These are phyloP conservation scores for Escovopsis sp. DNA, from an alignment of 2,329 filamentous ascomycete species.

Conservation along the genomic window DNA sequence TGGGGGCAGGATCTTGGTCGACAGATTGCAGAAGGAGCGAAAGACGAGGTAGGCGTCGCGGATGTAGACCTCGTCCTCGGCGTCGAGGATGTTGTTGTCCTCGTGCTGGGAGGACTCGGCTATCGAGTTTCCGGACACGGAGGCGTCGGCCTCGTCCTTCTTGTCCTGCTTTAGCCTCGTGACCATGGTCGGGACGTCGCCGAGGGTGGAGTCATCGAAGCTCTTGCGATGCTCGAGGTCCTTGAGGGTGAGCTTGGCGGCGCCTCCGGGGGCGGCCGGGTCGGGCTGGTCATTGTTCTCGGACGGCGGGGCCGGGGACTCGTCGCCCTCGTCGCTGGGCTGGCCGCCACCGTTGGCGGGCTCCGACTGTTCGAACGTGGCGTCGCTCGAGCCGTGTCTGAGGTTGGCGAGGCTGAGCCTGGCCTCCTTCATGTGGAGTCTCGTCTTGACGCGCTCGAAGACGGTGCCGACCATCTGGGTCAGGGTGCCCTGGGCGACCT, in stretches of 20 bases:
- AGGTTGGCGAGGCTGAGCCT: conserved; percentile 43
- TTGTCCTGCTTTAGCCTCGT: conserved; percentile 41
- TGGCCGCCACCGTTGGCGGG: conserved; percentile 17
- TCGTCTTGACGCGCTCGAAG: conserved; percentile 81
- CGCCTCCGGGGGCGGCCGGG: conserved; percentile 18
- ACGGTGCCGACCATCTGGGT: conserved; percentile 99
- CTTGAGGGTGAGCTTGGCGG: conserved; percentile 47
- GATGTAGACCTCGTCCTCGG: conserved; percentile 90
- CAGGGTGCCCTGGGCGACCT: conserved; percentile 89
- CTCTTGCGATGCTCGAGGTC: conserved; percentile 54
- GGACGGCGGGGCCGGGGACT: conserved; percentile 19
- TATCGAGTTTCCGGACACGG: conserved; percentile 38
- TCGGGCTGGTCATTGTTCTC: conserved; percentile 15
- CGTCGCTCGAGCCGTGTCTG: conserved; percentile 37
- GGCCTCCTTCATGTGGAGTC: conserved; percentile 76
- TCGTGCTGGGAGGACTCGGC: conserved; percentile 42
- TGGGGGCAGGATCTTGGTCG: conserved; percentile 75
- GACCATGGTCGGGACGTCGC: conserved; percentile 53
- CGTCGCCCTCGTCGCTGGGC: conserved; percentile 23
- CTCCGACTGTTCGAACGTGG: conserved; percentile 34
- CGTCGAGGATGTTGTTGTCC: conserved; percentile 43
- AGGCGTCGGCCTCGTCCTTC: conserved; percentile 22
- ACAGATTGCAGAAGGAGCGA: conserved; percentile 92
- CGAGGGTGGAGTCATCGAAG: conserved; percentile 52
- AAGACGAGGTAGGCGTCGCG: conserved; percentile 96